Percentiles rank a stretch among this genome's conserved stretches.
Evolutionary conservation across 2,329 filamentous ascomycete genomes (phyloP).

Genomic region (Coleophoma cylindrospora): DNA sequence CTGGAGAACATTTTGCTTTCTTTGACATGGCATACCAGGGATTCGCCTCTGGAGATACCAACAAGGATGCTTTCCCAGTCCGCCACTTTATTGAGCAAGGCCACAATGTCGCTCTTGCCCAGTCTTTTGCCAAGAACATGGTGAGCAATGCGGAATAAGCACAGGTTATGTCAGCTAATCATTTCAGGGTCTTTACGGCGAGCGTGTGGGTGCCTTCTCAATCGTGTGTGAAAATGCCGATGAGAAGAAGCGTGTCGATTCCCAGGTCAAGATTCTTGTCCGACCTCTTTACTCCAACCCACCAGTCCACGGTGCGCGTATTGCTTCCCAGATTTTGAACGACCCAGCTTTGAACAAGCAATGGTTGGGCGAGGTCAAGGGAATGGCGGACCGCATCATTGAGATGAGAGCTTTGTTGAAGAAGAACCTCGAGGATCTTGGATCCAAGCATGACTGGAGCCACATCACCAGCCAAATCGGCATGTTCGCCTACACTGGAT

Average conservation of each 20-base stretch:
- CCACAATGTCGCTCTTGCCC: constrained; percentile 80
- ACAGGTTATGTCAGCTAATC: background rate
- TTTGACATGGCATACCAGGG: constrained; percentile 99
- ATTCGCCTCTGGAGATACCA: constrained; percentile 87
- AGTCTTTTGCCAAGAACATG: constrained; percentile 99
- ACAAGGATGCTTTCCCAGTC: constrained; percentile 89
- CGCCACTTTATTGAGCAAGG: constrained; percentile 91
- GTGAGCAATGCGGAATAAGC: constrained; percentile 35
- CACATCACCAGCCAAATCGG: constrained; percentile 99
- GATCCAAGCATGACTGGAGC: constrained; percentile 95
- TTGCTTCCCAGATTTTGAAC: constrained; percentile 89
- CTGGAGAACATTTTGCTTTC: constrained; percentile 85
- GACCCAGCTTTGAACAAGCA: constrained; percentile 79
- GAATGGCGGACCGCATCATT: constrained; percentile 98
- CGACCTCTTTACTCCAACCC: constrained; percentile 98
- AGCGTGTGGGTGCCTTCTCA: constrained; percentile 96
- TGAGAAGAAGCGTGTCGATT: constrained; percentile 94
- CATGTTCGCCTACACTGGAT: constrained; percentile 98
- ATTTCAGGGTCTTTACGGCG: constrained; percentile 83
- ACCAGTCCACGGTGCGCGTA: constrained; percentile 90
- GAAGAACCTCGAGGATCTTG: constrained; percentile 89
- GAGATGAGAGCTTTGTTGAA: constrained; percentile 93
- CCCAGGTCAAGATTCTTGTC: constrained; percentile 96
- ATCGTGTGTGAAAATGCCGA: constrained; percentile 79
- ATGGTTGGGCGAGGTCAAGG: constrained; percentile 96